Conservation (phyloP, 352 stramenopile species). For the Globisporangium cystogenes region DNA sequence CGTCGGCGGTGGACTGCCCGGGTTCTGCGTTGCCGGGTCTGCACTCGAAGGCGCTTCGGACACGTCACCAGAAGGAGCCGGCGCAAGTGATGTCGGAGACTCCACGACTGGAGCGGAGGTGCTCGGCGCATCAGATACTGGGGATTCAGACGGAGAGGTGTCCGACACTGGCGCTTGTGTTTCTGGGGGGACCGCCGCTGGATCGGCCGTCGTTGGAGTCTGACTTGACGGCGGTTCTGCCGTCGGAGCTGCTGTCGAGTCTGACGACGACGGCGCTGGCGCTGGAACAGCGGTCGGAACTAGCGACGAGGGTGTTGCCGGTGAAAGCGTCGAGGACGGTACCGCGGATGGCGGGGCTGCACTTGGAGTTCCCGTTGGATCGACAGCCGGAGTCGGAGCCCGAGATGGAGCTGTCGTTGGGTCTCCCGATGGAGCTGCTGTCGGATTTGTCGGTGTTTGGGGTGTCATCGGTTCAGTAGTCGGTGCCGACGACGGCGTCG, state of each 20-base stretch:
- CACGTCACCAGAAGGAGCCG: background rate
- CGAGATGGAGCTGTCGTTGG: conserved; percentile 1
- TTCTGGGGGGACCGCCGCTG: background rate
- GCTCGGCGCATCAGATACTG: background rate
- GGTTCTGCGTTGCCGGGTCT: background rate
- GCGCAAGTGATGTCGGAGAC: background rate
- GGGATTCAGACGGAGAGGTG: background rate
- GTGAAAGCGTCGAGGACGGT: background rate
- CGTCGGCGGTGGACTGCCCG: background rate
- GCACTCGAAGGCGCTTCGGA: background rate
- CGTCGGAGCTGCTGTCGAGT: background rate
- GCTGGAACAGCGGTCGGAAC: background rate
- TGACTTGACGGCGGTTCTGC: background rate
- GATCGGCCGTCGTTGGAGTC: background rate
- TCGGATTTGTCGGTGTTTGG: background rate
- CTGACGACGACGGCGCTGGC: background rate
- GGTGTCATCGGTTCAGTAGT: background rate
- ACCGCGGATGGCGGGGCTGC: background rate
- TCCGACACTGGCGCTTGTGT: background rate
- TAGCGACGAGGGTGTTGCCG: background rate
- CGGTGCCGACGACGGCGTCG: background rate
- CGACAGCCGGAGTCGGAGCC: no score
- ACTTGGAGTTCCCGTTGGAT: background rate
- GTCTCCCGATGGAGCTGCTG: background rate
- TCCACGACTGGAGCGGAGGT: background rate